Conservation (phyloP, 208 protist genomes). For the Trypanosomatidae sp. region DNA sequence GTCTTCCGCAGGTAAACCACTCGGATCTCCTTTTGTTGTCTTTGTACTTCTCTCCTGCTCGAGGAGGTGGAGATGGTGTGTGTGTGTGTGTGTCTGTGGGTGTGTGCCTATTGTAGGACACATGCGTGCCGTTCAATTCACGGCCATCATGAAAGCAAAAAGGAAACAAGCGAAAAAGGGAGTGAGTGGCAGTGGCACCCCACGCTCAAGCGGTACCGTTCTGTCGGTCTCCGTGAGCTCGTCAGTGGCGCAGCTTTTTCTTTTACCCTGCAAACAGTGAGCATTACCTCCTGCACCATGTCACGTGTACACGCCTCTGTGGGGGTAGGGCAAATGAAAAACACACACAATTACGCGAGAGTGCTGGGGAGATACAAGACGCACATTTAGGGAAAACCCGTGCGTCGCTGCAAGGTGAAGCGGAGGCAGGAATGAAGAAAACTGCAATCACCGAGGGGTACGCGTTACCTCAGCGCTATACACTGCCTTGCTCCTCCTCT, state of each 20-base stretch:
- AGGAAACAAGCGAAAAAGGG: too few relatives aligned
- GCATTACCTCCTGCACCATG: background rate
- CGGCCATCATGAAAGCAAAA: background rate
- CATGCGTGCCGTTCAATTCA: background rate
- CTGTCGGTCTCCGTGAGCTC: background rate
- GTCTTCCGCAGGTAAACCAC: background rate
- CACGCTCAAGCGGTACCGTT: background rate
- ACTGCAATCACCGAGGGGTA: background rate
- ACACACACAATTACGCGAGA: background rate
- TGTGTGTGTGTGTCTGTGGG: background rate
- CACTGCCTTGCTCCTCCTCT: background rate
- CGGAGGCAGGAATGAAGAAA: background rate
- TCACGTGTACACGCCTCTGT: background rate
- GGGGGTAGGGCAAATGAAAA: background rate
- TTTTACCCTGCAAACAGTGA: background rate
- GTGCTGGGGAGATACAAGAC: background rate
- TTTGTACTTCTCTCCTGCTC: background rate
- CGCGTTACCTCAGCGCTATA: background rate
- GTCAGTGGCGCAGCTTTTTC: background rate
- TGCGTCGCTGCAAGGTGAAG: background rate
- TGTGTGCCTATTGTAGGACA: background rate
- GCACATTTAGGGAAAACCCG: background rate
- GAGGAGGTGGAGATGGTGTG: conserved; percentile 3
- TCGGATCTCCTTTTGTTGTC: background rate
- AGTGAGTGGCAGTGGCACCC: background rate